Evolutionary conservation across 495 filamentous ascomycete genomes (phyloP), one percentile per base, ranked within the genome.

Genomic region (Parachaetomium inaequale): DNA sequence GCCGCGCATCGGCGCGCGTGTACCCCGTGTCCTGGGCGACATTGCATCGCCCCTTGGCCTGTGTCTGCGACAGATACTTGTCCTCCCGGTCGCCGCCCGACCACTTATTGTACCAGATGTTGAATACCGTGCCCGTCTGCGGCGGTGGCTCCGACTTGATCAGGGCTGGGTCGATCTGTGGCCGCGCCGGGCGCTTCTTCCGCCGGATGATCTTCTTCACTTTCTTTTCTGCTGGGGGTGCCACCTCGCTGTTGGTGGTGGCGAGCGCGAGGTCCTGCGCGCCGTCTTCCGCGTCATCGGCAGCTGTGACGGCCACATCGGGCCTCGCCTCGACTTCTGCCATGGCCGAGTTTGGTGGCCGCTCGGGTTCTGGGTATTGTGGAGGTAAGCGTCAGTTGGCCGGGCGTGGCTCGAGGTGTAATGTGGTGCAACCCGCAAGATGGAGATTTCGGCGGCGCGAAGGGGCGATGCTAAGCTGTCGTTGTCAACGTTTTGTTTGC

Each of bases 1-100:
- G 51, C 4, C 74, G 65, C 46, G 85, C 85, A 77, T 98, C 95
- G 12, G 91, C 94, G 61, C 85, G 83, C 10, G 94, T 98, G 70
- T 95, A 98, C 15, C 94, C 94, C 11, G 82, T 84, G 72, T 98
- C 94, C 40, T 78, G 82, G 3, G 85, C 84, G 31, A 98, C 79
- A 70, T 91, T 92, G 77, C 92, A 96, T 34, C 95, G 87, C 5
- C 83, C 82, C 32, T 85, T 81, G 0, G 94, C 93, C 53, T 75
- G 67, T 1, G 76, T 80, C 69, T 96, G 88, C 19, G 87, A 87
- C 6, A 89, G 83, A 66, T 94, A 92, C 61, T 89, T 88, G 78
- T 96, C 93, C 67, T 96, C 93, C 45, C 93, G 87, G 73, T 98
- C 93, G 60, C 95, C 93, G 54, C 93, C 94, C 7, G 84, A 85